These are phyloP conservation scores for Kwoniella mangroviensis DNA, from an alignment of 768 basidiomycete genomes.

Conservation along the genomic window DNA sequence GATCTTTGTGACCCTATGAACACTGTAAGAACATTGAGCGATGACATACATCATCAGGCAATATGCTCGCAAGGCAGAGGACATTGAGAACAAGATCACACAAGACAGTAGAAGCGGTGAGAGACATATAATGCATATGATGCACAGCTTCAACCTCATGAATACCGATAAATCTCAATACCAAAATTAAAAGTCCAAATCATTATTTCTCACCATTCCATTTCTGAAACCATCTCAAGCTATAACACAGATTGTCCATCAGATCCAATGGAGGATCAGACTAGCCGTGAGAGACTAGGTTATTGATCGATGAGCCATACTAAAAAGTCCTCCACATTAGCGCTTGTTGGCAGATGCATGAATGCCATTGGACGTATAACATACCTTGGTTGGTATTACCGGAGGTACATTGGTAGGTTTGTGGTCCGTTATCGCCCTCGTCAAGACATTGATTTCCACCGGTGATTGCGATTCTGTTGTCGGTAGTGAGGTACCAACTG, in stretches of 20 bases:
- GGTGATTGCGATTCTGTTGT: slow-evolving; percentile 28
- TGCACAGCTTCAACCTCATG: not conserved
- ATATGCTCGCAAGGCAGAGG: no score
- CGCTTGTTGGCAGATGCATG: no score
- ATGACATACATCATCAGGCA: no score
- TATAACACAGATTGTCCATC: not conserved
- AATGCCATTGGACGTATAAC: not conserved
- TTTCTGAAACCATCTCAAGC: not conserved
- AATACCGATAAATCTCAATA: not conserved
- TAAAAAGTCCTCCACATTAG: not conserved
- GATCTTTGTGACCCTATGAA: no score
- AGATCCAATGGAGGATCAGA: not conserved
- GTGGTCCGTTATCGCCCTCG: slow-evolving; percentile 27
- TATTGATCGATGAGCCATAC: not conserved
- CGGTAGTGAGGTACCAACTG: slow-evolving; percentile 31
- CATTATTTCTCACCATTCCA: not conserved
- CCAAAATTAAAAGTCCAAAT: not conserved
- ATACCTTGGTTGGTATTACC: slow-evolving; percentile 53
- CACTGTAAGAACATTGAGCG: no score
- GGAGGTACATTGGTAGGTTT: slow-evolving; percentile 54
- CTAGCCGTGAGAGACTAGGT: not conserved
- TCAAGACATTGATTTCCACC: slow-evolving; percentile 44
- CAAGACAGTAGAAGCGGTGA: no score
- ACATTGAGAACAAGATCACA: no score
- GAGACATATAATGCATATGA: not conserved